phyloP scores from a whole-genome alignment of 257 asterid genomes.

The Asclepias syriaca region DNA sequence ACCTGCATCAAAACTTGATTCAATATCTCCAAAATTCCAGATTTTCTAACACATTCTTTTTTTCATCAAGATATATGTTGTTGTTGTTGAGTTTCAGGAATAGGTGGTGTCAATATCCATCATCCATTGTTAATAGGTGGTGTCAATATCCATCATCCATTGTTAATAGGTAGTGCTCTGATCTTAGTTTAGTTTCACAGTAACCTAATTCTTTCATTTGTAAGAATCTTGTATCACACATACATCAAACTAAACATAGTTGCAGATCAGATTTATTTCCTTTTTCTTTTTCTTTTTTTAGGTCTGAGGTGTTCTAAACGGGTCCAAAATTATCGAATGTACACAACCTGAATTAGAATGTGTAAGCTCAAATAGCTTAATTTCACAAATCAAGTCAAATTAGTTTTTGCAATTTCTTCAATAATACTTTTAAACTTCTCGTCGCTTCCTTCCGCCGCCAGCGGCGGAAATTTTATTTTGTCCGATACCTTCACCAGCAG shows the following conservation, averaged over 20 bases:
- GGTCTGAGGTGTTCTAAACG: too few relatives aligned
- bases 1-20: slow-evolving; percentile 2
- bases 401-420: not conserved
- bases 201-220: not conserved
- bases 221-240: not conserved
- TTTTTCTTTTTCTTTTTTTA: too few relatives aligned
- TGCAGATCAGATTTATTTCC: too few relatives aligned
- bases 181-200: not conserved
- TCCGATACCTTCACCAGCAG: not conserved
- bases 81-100: not conserved
- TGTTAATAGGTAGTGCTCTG: too few relatives aligned
- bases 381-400: too few relatives aligned
- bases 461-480: not conserved
- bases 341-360: too few relatives aligned
- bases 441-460: too few relatives aligned
- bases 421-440: not conserved
- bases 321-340: too few relatives aligned
- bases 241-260: too few relatives aligned
- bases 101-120: not conserved
- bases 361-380: too few relatives aligned
- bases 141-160: not conserved
- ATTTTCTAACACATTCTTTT: too few relatives aligned
- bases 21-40: not conserved
- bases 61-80: too few relatives aligned
- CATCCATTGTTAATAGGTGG: not conserved